Conservation (phyloP, 345 rosid species). For the Moringa oleifera region DNA sequence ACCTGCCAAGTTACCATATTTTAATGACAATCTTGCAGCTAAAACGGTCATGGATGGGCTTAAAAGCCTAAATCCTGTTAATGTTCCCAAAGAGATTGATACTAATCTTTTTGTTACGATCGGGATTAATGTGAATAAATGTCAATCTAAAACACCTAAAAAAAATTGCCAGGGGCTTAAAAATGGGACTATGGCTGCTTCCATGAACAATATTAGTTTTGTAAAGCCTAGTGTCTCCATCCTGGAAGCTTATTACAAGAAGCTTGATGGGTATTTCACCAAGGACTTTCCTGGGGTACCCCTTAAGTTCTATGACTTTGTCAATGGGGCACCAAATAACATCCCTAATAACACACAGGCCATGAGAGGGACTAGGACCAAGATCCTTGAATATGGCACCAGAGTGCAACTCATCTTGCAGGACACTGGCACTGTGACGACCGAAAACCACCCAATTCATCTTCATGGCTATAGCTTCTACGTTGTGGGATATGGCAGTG, state of each 20-base stretch:
- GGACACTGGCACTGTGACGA: conserved; percentile 62
- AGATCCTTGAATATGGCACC: conserved; percentile 59
- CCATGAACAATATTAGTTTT: conserved; percentile 82
- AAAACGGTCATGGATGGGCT: conserved; percentile 78
- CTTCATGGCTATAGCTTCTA: conserved; percentile 87
- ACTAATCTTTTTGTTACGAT: conserved; percentile 53
- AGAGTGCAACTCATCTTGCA: conserved; percentile 70
- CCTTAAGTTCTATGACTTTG: conserved; percentile 59
- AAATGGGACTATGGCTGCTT: conserved; percentile 64
- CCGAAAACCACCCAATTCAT: conserved; percentile 90
- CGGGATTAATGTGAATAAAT: conserved; percentile 64
- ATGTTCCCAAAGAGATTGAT: conserved; percentile 55
- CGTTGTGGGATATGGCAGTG: conserved; percentile 66
- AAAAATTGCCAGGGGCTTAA: conserved; percentile 47
- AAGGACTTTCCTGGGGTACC: conserved; percentile 68
- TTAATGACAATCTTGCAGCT: conserved; percentile 63
- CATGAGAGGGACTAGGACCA: conserved; percentile 58
- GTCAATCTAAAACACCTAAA: conserved; percentile 46
- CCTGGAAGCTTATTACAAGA: conserved; percentile 67
- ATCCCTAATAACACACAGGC: conserved; percentile 61
- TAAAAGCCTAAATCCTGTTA: conserved; percentile 42
- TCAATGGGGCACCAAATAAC: conserved; percentile 75
- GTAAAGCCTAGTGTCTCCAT: conserved; percentile 52
- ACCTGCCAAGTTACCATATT: conserved; percentile 64
- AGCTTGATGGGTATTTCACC: conserved; percentile 55